Evolutionary conservation across 2,329 filamentous ascomycete species (phyloP).

Genomic region (Fusarium succisae): DNA sequence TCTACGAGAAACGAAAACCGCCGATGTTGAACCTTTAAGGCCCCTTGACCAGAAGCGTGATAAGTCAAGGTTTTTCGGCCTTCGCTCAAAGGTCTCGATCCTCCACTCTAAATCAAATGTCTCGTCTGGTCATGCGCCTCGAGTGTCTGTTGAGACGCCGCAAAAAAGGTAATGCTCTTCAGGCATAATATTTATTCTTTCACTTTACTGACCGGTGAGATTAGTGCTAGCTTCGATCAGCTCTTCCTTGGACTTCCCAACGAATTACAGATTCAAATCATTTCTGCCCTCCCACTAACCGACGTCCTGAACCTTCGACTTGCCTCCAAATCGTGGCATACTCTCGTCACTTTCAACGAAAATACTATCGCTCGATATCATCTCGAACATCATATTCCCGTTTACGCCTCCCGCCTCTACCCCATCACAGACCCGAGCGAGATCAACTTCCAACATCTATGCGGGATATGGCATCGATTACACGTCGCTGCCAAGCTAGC

Average conservation of each 20-base stretch:
- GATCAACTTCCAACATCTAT: constrained; percentile 68
- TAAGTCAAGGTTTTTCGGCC: constrained; percentile 54
- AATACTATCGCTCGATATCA: constrained; percentile 69
- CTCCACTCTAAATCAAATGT: constrained; percentile 47
- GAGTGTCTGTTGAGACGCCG: constrained; percentile 41
- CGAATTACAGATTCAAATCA: constrained; percentile 71
- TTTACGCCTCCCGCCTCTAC: constrained; percentile 68
- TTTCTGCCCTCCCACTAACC: constrained; percentile 67
- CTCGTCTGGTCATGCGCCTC: constrained; percentile 14
- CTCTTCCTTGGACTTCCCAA: constrained; percentile 68
- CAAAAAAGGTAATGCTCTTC: constrained; percentile 47
- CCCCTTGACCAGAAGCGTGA: constrained; percentile 51
- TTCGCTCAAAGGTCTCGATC: constrained; percentile 53
- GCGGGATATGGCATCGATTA: constrained; percentile 71
- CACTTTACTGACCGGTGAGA: not conserved
- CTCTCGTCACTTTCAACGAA: constrained; percentile 68
- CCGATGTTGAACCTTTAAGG: constrained; percentile 45
- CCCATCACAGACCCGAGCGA: constrained; percentile 58
- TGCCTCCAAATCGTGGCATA: constrained; percentile 67
- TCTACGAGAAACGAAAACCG: constrained; percentile 52
- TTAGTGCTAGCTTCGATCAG: constrained; percentile 57
- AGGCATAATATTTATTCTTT: not conserved
- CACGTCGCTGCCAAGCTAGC: constrained; percentile 72
- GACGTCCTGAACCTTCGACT: constrained; percentile 68
- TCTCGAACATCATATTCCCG: constrained; percentile 66